These are phyloP conservation scores for Beauveria australis DNA, from an alignment of 2,329 filamentous ascomycete genomes.

Conservation along the genomic window DNA sequence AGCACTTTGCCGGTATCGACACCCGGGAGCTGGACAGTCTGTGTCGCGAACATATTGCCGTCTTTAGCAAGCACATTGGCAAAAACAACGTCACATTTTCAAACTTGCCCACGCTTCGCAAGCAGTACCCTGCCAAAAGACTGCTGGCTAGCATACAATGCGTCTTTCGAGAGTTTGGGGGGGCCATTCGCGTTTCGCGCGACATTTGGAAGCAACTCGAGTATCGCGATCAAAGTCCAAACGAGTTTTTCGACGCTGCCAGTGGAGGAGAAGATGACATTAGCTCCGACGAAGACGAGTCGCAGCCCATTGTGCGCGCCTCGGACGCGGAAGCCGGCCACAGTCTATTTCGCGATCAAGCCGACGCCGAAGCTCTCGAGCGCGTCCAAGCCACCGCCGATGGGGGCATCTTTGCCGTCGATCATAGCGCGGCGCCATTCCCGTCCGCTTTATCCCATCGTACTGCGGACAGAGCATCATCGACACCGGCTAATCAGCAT, in stretches of 20 bases:
- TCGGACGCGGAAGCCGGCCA: neutral
- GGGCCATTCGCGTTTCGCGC: neutral
- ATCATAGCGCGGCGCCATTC: neutral
- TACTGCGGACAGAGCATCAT: no score
- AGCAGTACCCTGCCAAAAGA: neutral
- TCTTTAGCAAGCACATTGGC: neutral
- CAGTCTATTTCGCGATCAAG: neutral
- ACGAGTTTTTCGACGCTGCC: neutral
- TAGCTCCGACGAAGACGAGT: constrained; percentile 17
- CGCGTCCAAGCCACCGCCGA: neutral
- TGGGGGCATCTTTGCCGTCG: neutral
- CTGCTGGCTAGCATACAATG: neutral
- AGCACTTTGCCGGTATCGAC: neutral
- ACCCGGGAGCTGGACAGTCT: neutral
- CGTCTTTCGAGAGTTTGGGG: neutral
- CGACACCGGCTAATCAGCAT: no score
- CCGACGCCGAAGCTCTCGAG: neutral
- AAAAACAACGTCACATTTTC: neutral
- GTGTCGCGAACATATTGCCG: neutral
- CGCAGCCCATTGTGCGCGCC: neutral
- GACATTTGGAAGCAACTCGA: neutral
- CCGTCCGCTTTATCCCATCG: neutral
- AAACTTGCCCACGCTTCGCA: neutral
- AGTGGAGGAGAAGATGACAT: constrained; percentile 12
- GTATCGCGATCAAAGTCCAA: neutral